Percentiles rank a stretch among this genome's conserved stretches.
phyloP scores from a whole-genome alignment of 2,329 filamentous ascomycete species.

The Tolypocladium album region DNA sequence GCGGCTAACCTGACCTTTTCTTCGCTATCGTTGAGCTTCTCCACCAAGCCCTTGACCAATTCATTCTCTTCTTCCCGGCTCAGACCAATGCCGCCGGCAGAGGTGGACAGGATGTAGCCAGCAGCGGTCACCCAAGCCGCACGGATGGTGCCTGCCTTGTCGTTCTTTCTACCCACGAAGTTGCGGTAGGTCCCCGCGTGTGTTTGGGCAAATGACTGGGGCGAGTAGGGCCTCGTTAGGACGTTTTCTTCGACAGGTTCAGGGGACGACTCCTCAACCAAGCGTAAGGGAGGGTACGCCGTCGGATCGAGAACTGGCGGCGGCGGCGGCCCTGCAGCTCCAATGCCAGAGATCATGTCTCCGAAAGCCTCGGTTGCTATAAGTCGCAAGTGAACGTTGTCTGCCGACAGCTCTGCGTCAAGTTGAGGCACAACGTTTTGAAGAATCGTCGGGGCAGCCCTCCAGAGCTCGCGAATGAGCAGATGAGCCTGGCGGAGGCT shows the following conservation, averaged over 20 bases:
- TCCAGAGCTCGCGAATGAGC: slow-evolving; percentile 85
- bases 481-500: slow-evolving; percentile 85
- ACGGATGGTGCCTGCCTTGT: slow-evolving; percentile 75
- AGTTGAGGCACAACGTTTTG: slow-evolving; percentile 91
- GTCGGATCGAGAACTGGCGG: slow-evolving; percentile 64
- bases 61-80: slow-evolving; percentile 70
- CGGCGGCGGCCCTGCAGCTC: slow-evolving; percentile 75
- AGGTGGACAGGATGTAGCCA: slow-evolving; percentile 81
- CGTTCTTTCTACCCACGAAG: slow-evolving; percentile 75
- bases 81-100: slow-evolving; percentile 79
- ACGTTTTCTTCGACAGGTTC: slow-evolving; percentile 45
- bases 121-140: slow-evolving; percentile 77
- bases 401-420: slow-evolving; percentile 82
- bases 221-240: slow-evolving; percentile 73
- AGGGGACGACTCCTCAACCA: slow-evolving; percentile 42
- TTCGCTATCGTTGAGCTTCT: slow-evolving; percentile 78
- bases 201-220: slow-evolving; percentile 79
- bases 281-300: slow-evolving; percentile 68
- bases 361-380: slow-evolving; percentile 90
- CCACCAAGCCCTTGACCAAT: slow-evolving; percentile 63
- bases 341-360: slow-evolving; percentile 89
- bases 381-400: slow-evolving; percentile 75
- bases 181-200: slow-evolving; percentile 70
- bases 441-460: slow-evolving; percentile 76
- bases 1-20: slow-evolving; percentile 85